These are phyloP conservation scores for Mortierella sp. DNA, from an alignment of 371 early-diverging fungal species.

Conservation along the genomic window DNA sequence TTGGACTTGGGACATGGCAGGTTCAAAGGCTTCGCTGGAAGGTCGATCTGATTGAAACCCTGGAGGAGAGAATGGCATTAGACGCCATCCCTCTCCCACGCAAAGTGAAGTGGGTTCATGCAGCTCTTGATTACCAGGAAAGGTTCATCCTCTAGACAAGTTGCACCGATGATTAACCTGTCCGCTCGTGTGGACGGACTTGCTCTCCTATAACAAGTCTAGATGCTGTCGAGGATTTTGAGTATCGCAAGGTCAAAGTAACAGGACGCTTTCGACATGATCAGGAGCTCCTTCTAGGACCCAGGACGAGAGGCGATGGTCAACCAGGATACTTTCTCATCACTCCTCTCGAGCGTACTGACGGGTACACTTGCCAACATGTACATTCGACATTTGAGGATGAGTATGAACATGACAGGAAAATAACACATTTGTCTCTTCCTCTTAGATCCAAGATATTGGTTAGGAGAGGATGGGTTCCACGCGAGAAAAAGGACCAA, in stretches of 20 bases:
- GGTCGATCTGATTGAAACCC: conserved; percentile 76
- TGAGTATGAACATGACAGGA: background rate
- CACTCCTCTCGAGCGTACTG: conserved; percentile 85
- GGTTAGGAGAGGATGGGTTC: conserved; percentile 92
- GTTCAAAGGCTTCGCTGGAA: conserved; percentile 93
- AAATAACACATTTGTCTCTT: background rate
- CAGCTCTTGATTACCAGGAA: no score
- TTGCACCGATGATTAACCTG: no score
- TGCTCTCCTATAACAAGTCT: conserved; percentile 41
- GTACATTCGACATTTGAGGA: no score
- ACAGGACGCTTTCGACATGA: conserved; percentile 78
- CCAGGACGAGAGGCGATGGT: conserved; percentile 79
- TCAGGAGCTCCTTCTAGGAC: conserved; percentile 83
- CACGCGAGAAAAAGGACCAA: conserved; percentile 72
- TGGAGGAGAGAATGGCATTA: conserved; percentile 73
- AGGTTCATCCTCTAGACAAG: no score
- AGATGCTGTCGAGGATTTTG: conserved; percentile 67
- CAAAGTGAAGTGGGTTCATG: conserved; percentile 63
- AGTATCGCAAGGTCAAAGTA: conserved; percentile 78
- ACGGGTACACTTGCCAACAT: no score
- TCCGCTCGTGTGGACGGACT: no score
- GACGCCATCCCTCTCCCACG: conserved; percentile 78
- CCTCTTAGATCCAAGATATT: conserved; percentile 68
- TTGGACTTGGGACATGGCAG: conserved; percentile 93
- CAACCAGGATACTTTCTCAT: conserved; percentile 84